A percentile compares a stretch with the other conserved stretches of the same genome.
Evolutionary conservation across 352 stramenopile genomes (phyloP).

Genomic region (Phytopythium ostracodes): DNA sequence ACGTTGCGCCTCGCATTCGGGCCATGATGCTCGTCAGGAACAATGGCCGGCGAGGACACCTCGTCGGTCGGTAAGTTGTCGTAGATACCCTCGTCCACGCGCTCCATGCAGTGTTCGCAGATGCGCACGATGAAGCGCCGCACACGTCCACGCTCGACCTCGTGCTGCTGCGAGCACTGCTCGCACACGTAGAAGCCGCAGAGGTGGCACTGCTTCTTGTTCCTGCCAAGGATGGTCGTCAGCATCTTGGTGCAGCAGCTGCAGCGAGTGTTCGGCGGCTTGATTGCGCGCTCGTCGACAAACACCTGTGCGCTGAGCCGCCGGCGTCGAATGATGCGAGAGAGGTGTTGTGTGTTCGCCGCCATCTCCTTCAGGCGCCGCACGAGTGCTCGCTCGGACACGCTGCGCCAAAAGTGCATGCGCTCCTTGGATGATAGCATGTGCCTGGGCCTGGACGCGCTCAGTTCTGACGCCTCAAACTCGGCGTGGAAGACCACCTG

Average conservation of each 20-base stretch:
- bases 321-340: slow-evolving; percentile 23
- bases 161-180: slow-evolving; percentile 34
- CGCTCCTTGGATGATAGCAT: no score
- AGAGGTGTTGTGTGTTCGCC: slow-evolving; percentile 27
- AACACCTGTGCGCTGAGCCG: slow-evolving; percentile 33
- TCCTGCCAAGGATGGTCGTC: slow-evolving; percentile 11
- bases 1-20: no score
- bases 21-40: no score
- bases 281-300: slow-evolving; percentile 18
- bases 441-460: no score
- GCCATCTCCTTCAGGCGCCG: slow-evolving; percentile 32
- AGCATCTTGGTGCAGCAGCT: slow-evolving; percentile 24
- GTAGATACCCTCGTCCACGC: slow-evolving; percentile 55
- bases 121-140: slow-evolving; percentile 30
- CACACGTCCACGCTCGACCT: slow-evolving; percentile 19
- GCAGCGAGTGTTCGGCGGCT: slow-evolving; percentile 25
- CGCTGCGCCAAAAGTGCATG: neutral
- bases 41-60: no score
- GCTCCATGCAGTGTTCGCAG: slow-evolving; percentile 47
- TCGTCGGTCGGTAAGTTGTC: slow-evolving; percentile 21
- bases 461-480: no score
- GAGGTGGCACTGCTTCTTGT: slow-evolving; percentile 50
- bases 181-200: slow-evolving; percentile 60
- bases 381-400: slow-evolving; percentile 17
- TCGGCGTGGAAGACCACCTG: no score